Percentiles rank a stretch among this genome's conserved stretches.
Conservation (phyloP, 148 eudicot genomes). For the Mesembryanthemum crystallinum region DNA sequence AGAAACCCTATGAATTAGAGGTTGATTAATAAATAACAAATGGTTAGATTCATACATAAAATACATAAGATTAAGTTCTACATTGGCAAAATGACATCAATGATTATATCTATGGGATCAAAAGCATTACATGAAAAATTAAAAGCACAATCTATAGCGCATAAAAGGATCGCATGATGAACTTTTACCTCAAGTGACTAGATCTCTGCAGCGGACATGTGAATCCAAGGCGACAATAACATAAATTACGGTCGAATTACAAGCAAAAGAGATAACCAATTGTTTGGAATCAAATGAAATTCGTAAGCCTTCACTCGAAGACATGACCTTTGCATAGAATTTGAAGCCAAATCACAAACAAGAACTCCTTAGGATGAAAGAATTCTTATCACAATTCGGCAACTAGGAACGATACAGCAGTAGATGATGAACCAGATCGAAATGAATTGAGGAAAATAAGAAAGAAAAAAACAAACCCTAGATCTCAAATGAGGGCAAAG, state of each 20-base stretch:
- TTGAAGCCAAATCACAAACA: neutral
- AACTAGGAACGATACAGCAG: neutral
- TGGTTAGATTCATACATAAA: neutral
- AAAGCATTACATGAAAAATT: neutral
- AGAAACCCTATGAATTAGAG: neutral
- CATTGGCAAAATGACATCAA: neutral
- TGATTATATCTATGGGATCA: neutral
- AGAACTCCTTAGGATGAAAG: neutral
- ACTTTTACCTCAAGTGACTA: neutral
- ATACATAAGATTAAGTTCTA: neutral
- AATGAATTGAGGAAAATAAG: neutral
- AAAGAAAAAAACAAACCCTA: conserved; percentile 31
- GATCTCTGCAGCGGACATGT: neutral
- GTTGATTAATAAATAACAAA: neutral
- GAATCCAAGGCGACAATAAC: neutral
- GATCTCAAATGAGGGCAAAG: conserved; percentile 26
- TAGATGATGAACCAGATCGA: conserved; percentile 7
- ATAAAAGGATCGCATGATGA: neutral
- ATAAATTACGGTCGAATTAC: neutral
- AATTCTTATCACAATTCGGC: neutral
- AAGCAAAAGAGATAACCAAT: conserved; percentile 11
- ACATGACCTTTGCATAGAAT: conserved; percentile 9
- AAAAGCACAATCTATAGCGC: neutral
- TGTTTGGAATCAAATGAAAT: conserved; percentile 8
- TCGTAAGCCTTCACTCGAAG: conserved; percentile 15